Evolutionary conservation across 805 yeast genomes (phyloP).

Genomic region (Peterozyma toletana): DNA sequence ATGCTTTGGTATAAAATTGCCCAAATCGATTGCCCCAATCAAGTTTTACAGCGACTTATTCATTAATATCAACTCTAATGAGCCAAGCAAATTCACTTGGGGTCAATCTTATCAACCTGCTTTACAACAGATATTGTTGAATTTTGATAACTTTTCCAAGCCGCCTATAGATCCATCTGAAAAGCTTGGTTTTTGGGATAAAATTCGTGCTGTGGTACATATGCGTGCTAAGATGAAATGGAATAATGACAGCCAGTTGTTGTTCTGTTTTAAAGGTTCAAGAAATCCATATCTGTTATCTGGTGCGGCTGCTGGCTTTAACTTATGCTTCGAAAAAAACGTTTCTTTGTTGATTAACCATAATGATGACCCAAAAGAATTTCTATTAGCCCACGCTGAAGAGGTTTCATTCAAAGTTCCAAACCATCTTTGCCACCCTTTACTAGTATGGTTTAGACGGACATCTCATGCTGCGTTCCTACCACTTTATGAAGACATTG

Average conservation of each 20-base stretch:
- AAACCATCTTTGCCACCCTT: slow-evolving; percentile 50
- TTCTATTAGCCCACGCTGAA: slow-evolving; percentile 57
- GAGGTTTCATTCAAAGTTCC: slow-evolving; percentile 69
- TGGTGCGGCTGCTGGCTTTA: slow-evolving; percentile 67
- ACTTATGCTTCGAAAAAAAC: slow-evolving; percentile 60
- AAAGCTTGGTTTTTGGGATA: slow-evolving; percentile 91
- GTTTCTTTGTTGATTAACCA: slow-evolving; percentile 58
- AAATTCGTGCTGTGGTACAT: slow-evolving; percentile 67
- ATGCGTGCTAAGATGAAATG: slow-evolving; percentile 55
- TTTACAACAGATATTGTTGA: slow-evolving; percentile 69
- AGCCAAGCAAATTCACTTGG: slow-evolving; percentile 70
- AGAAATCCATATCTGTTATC: slow-evolving; percentile 71
- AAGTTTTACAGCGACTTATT: slow-evolving; percentile 61
- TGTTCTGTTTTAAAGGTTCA: slow-evolving; percentile 65
- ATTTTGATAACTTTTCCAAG: slow-evolving; percentile 77
- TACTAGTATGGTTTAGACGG: slow-evolving; percentile 53
- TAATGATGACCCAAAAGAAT: slow-evolving; percentile 58
- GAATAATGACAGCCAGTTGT: slow-evolving; percentile 41
- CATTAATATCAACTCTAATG: slow-evolving; percentile 44
- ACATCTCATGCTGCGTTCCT: slow-evolving; percentile 36
- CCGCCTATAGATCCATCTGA: slow-evolving; percentile 86
- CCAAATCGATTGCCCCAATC: slow-evolving; percentile 70
- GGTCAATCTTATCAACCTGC: slow-evolving; percentile 82
- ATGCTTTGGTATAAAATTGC: slow-evolving; percentile 53
- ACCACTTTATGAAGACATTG: slow-evolving; percentile 25